Conservation (phyloP, 768 basidiomycete genomes). For the Tricholoma saponaceum region DNA sequence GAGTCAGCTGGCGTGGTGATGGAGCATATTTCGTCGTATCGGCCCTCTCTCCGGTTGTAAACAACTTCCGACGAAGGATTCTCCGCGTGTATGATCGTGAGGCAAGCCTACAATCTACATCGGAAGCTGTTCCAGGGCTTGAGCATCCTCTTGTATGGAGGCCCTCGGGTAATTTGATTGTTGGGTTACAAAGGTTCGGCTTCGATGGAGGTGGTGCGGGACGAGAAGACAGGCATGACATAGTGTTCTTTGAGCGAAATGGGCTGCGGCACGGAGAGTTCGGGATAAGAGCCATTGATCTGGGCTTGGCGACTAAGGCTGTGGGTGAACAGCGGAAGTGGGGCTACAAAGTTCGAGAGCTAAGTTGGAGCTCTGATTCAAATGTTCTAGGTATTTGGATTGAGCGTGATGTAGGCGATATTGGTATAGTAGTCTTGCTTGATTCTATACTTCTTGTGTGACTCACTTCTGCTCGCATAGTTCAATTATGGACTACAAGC, state of each 20-base stretch:
- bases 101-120: slow-evolving; percentile 75
- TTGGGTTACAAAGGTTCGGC: slow-evolving; percentile 77
- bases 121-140: slow-evolving; percentile 77
- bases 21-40: slow-evolving; percentile 86
- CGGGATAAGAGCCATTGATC: slow-evolving; percentile 40
- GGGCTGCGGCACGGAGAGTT: slow-evolving; percentile 93
- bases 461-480: slow-evolving; percentile 30
- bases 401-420: slow-evolving; percentile 60
- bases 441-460: slow-evolving; percentile 1
- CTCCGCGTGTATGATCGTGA: slow-evolving; percentile 76
- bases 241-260: slow-evolving; percentile 95
- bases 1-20: slow-evolving; percentile 94
- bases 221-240: slow-evolving; percentile 68
- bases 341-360: slow-evolving; percentile 70
- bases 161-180: slow-evolving; percentile 85
- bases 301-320: slow-evolving; percentile 30
- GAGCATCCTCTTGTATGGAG: slow-evolving; percentile 82
- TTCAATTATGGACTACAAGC: slow-evolving; percentile 91
- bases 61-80: slow-evolving; percentile 41
- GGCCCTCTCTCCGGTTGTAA: slow-evolving; percentile 46
- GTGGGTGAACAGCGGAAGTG: slow-evolving; percentile 36
- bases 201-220: slow-evolving; percentile 66
- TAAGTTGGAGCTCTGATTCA: slow-evolving; percentile 88
- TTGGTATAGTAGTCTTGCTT: slow-evolving; percentile 50
- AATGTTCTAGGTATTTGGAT: slow-evolving; percentile 84